Conservation (phyloP, 1,284 basidiomycete genomes). For the Athelia sp. region DNA sequence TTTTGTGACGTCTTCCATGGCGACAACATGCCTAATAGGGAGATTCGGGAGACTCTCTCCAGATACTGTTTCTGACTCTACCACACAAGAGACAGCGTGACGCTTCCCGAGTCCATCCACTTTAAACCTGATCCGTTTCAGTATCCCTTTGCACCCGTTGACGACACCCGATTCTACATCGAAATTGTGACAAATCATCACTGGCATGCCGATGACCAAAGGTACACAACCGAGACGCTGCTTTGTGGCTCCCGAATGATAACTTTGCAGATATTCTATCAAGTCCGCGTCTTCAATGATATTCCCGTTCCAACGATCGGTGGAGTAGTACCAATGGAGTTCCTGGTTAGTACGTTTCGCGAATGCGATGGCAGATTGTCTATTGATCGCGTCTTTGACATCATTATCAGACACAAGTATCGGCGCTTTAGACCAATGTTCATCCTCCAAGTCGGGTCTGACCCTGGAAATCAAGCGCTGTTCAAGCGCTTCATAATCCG, state of each 20-base stretch:
- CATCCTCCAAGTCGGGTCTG: slow-evolving; percentile 5
- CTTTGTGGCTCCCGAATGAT: slow-evolving; percentile 5
- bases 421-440: not conserved
- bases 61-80: not conserved
- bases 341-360: not conserved
- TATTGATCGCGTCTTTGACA: slow-evolving; percentile 8
- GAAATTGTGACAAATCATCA: slow-evolving; percentile 9
- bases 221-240: slow-evolving; percentile 7
- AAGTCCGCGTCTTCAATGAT: not conserved
- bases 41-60: slow-evolving; percentile 12
- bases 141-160: slow-evolving; percentile 7
- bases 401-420: slow-evolving; percentile 3
- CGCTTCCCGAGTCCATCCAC: not conserved
- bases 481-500: slow-evolving; percentile 1
- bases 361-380: not conserved
- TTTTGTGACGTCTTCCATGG: slow-evolving; percentile 13
- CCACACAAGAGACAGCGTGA: slow-evolving; percentile 5
- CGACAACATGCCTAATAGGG: slow-evolving; percentile 7
- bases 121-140: slow-evolving; percentile 4
- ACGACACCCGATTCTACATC: slow-evolving; percentile 10
- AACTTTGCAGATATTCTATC: not conserved
- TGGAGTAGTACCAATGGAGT: slow-evolving; percentile 10
- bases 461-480: not conserved
- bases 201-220: slow-evolving; percentile 12
- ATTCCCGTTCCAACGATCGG: slow-evolving; percentile 1